Conservation (phyloP, 257 asterid genomes). For the Coffea eugenioides region DNA sequence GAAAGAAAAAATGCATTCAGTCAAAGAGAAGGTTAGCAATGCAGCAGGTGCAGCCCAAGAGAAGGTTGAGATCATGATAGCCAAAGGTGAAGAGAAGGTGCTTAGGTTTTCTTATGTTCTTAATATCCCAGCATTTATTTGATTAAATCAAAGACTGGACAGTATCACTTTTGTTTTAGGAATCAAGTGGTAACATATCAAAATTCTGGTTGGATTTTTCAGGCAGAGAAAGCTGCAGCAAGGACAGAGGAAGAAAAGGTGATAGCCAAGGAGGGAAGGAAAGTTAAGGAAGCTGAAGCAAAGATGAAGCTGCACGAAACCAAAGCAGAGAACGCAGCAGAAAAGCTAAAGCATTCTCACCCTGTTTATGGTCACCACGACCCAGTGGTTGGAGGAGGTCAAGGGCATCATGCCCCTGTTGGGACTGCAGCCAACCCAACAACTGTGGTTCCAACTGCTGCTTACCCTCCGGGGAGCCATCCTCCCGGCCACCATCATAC, state of each 20-base stretch:
- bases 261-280: conserved; percentile 51
- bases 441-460: conserved; percentile 30
- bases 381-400: not conserved
- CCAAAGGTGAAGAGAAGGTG: conserved; percentile 74
- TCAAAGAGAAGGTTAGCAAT: conserved; percentile 56
- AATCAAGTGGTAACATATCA: not conserved
- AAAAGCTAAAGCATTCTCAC: conserved; percentile 17
- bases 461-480: conserved; percentile 39
- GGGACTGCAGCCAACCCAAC: conserved; percentile 25
- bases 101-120: not conserved
- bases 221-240: conserved; percentile 59
- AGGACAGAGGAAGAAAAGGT: conserved; percentile 51
- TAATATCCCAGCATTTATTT: not conserved
- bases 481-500: conserved; percentile 20
- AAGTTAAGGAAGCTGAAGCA: conserved; percentile 77
- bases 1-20: conserved; percentile 40
- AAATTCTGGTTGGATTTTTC: not conserved
- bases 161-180: not conserved
- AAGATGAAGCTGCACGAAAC: conserved; percentile 62
- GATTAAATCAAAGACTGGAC: not conserved
- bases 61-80: conserved; percentile 52
- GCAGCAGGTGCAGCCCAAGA: conserved; percentile 69
- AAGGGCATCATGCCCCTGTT: conserved; percentile 18
- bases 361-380: conserved; percentile 14
- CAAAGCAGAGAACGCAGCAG: conserved; percentile 10